Conservation (phyloP, 2,329 filamentous ascomycete species). For the Fusarium humuli region DNA sequence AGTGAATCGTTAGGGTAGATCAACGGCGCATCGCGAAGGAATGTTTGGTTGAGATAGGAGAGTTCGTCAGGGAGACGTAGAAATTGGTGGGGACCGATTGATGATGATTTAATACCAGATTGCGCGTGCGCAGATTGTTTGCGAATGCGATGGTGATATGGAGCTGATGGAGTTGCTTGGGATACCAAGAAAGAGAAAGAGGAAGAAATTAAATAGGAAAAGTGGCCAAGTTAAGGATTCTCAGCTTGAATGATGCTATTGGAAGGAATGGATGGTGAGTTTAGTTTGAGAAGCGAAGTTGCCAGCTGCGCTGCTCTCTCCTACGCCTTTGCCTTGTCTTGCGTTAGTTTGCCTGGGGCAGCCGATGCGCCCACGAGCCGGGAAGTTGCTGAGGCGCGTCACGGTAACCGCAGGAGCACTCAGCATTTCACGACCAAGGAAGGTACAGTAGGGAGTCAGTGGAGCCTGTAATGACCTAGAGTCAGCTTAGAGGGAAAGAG, state of each 20-base stretch:
- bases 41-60: conserved; percentile 14
- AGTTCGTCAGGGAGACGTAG: conserved; percentile 30
- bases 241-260: conserved; percentile 13
- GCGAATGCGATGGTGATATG: conserved; percentile 32
- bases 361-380: conserved; percentile 40
- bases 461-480: conserved; percentile 1
- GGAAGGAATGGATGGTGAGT: conserved; percentile 27
- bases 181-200: background rate
- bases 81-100: conserved; percentile 14
- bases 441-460: conserved; percentile 8
- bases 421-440: conserved; percentile 26
- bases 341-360: conserved; percentile 36
- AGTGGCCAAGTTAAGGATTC: conserved; percentile 1
- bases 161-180: conserved; percentile 11
- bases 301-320: conserved; percentile 31
- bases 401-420: conserved; percentile 35
- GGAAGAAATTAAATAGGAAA: conserved; percentile 6
- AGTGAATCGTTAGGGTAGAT: conserved; percentile 21
- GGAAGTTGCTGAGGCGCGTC: conserved; percentile 45
- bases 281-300: conserved; percentile 39
- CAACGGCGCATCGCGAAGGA: conserved; percentile 41
- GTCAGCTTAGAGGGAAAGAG: background rate
- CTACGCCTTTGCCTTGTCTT: conserved; percentile 33
- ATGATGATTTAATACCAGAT: conserved; percentile 28
- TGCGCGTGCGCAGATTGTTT: conserved; percentile 30